phyloP scores from a whole-genome alignment of 805 yeast genomes.

The Metschnikowia kunwiensis region DNA sequence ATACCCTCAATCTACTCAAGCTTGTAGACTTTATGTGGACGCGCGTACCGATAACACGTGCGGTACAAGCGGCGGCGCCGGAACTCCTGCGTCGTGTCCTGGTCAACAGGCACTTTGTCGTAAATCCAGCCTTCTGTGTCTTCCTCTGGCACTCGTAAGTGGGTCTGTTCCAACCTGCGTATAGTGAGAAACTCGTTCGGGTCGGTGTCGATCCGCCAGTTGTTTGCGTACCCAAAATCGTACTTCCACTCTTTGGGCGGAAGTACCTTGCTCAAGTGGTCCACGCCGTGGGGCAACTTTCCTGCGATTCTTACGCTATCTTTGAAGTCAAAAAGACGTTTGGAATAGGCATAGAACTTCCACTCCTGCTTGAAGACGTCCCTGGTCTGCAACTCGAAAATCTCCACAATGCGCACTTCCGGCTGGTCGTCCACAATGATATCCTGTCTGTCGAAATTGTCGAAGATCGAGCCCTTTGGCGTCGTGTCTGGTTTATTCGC shows the following conservation, averaged over 20 bases:
- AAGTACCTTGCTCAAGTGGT: conserved; percentile 48
- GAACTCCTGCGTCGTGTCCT: conserved; percentile 43
- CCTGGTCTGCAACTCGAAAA: conserved; percentile 71
- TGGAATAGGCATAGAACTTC: conserved; percentile 58
- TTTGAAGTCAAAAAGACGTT: conserved; percentile 49
- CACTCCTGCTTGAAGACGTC: conserved; percentile 60
- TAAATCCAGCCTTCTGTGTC: conserved; percentile 51
- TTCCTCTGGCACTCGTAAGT: conserved; percentile 26
- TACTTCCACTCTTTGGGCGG: conserved; percentile 79
- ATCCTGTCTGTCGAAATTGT: conserved; percentile 41
- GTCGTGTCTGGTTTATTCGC: neutral
- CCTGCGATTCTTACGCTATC: conserved; percentile 41
- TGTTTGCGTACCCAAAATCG: conserved; percentile 46
- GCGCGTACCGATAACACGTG: conserved; percentile 45
- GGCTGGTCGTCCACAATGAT: conserved; percentile 72
- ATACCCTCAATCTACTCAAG: conserved; percentile 5
- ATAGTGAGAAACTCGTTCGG: conserved; percentile 52
- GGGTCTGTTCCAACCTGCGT: conserved; percentile 28
- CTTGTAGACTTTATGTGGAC: conserved; percentile 11
- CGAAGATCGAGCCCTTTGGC: conserved; percentile 12
- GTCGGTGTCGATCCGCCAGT: conserved; percentile 64
- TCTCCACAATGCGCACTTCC: conserved; percentile 59
- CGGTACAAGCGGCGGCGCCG: conserved; percentile 58
- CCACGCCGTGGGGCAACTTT: conserved; percentile 65
- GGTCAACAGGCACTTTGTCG: conserved; percentile 32